Conservation (phyloP, 2,329 filamentous ascomycete species). For the Trichoderma asperellum region DNA sequence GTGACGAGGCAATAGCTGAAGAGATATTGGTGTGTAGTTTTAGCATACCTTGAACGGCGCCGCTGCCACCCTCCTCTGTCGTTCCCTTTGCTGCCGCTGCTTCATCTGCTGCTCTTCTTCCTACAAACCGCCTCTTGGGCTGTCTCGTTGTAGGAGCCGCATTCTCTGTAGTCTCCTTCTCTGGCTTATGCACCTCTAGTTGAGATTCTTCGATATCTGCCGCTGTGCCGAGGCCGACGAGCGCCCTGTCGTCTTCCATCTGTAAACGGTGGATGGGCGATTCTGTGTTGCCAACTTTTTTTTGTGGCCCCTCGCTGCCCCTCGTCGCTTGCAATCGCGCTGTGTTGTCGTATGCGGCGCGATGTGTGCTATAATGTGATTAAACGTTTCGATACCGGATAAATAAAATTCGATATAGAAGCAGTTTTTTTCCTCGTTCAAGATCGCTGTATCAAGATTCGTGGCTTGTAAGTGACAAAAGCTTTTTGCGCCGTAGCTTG, state of each 20-base stretch:
- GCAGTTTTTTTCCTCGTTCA: not conserved
- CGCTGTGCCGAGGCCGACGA: slow-evolving; percentile 71
- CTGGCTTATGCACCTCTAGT: slow-evolving; percentile 38
- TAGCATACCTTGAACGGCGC: slow-evolving; percentile 56
- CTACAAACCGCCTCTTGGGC: slow-evolving; percentile 91
- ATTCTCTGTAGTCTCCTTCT: slow-evolving; percentile 37
- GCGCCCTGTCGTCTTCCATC: slow-evolving; percentile 80
- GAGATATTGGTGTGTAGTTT: not conserved
- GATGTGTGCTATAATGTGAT: not conserved
- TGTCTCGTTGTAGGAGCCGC: slow-evolving; percentile 61
- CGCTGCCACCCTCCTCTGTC: slow-evolving; percentile 36
- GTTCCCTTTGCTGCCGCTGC: slow-evolving; percentile 54
- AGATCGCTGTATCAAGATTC: not conserved
- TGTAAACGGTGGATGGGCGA: not conserved
- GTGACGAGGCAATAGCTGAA: not conserved
- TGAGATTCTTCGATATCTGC: slow-evolving; percentile 63
- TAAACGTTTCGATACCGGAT: not conserved
- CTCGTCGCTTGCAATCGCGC: not conserved
- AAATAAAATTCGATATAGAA: not conserved
- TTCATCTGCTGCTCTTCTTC: slow-evolving; percentile 72
- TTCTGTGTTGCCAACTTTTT: not conserved
- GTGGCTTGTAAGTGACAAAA: slow-evolving; percentile 13
- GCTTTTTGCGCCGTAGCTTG: slow-evolving; percentile 7
- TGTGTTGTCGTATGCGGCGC: not conserved
- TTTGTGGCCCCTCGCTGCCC: slow-evolving; percentile 8